Evolutionary conservation across 768 basidiomycete genomes (phyloP).

Genomic region (Tephrocybe sp.): DNA sequence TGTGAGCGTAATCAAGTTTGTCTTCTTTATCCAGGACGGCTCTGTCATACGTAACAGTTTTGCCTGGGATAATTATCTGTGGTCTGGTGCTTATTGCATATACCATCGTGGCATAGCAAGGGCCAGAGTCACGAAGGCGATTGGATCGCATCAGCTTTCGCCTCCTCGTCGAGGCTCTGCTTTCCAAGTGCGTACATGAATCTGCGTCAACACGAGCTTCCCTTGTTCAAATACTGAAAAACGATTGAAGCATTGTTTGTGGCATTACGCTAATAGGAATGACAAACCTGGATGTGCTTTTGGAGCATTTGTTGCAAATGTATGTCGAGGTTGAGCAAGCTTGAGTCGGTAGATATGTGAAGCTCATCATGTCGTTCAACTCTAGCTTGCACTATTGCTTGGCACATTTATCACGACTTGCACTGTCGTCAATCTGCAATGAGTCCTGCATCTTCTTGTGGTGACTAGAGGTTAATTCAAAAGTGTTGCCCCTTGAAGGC

Average conservation of each 20-base stretch:
- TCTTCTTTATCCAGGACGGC: too few species aligned
- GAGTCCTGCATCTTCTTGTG: not conserved
- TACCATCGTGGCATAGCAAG: not conserved
- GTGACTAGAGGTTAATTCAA: not conserved
- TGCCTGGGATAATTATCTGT: not conserved
- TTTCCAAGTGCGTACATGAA: not conserved
- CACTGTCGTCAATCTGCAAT: slow-evolving; percentile 3
- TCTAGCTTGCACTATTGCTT: not conserved
- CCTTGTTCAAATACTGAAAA: not conserved
- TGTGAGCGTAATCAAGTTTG: too few species aligned
- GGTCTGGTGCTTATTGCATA: too few species aligned
- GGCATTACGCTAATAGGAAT: not conserved
- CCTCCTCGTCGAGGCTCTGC: not conserved
- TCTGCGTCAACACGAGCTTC: not conserved
- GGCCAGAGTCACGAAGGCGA: not conserved
- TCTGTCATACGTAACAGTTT: too few species aligned
- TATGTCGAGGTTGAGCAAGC: not conserved
- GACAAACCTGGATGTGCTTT: not conserved
- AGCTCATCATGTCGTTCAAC: too few species aligned
- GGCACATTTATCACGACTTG: slow-evolving; percentile 7
- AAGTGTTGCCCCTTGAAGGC: not conserved
- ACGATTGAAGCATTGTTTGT: not conserved
- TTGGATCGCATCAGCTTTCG: too few species aligned
- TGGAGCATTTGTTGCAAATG: not conserved
- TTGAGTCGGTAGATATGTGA: not conserved